These are phyloP conservation scores for Paramecium octaurelia DNA, from an alignment of 73 alveolate species.

Conservation along the genomic window DNA sequence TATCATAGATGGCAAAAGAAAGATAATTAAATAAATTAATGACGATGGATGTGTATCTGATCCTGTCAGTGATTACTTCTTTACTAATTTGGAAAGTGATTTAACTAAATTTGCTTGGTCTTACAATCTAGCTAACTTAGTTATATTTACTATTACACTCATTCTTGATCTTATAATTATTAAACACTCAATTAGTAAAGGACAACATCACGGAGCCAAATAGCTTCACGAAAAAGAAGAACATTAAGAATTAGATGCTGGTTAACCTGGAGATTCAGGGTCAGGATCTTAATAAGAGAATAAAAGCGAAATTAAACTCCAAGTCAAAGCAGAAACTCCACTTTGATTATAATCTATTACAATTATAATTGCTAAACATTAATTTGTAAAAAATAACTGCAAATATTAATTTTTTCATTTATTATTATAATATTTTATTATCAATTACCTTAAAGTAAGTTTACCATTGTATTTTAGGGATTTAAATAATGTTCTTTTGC, in stretches of 20 bases:
- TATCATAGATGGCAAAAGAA: neutral
- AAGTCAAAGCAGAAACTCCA: neutral
- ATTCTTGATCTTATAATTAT: neutral
- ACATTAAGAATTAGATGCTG: neutral
- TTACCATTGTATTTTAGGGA: too few relatives aligned
- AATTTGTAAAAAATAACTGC: too few relatives aligned
- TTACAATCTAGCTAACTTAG: constrained; percentile 36
- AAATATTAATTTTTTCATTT: too few relatives aligned
- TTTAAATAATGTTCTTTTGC: too few relatives aligned
- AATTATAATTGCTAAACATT: neutral
- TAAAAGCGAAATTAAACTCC: neutral
- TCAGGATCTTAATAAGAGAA: neutral
- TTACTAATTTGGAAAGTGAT: neutral
- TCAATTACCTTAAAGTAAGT: too few relatives aligned
- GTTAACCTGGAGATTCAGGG: neutral
- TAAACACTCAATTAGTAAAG: neutral
- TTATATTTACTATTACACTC: neutral
- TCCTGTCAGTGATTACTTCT: neutral
- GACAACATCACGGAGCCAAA: constrained; percentile 34
- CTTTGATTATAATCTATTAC: neutral
- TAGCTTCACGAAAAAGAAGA: neutral
- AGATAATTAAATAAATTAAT: neutral
- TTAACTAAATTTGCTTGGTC: constrained; percentile 37
- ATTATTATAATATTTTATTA: too few relatives aligned
- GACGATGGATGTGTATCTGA: neutral